Conservation (phyloP, 108 stramenopile genomes). For the Stephanodiscus minutulus region DNA sequence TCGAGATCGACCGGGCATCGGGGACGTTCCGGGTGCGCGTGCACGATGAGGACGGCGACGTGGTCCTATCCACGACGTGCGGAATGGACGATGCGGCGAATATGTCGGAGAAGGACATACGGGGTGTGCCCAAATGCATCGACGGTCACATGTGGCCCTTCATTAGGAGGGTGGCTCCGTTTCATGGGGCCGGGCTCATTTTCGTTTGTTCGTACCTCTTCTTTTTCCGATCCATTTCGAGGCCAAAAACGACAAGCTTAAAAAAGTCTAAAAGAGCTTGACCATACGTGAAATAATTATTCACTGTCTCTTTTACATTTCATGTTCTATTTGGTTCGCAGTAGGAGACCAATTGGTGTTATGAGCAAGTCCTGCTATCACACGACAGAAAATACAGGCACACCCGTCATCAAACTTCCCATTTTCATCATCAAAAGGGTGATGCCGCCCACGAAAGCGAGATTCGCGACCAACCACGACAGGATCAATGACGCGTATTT, state of each 20-base stretch:
- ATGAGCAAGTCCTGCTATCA: not conserved
- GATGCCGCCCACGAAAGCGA: slow-evolving; percentile 25
- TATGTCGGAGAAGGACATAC: slow-evolving; percentile 25
- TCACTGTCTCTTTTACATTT: no score
- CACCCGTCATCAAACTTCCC: slow-evolving; percentile 21
- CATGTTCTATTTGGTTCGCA: no score
- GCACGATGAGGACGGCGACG: slow-evolving; percentile 35
- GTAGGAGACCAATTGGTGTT: no score
- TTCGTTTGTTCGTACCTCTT: not conserved
- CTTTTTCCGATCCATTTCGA: not conserved
- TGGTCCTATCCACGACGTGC: slow-evolving; percentile 35
- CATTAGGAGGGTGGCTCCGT: slow-evolving; percentile 6
- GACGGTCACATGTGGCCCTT: slow-evolving; percentile 42
- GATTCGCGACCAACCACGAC: slow-evolving; percentile 32
- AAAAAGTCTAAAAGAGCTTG: not conserved
- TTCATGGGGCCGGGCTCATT: not conserved
- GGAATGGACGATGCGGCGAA: slow-evolving; percentile 21
- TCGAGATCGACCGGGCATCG: slow-evolving; percentile 60
- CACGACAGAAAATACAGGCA: slow-evolving; percentile 18
- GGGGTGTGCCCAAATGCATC: slow-evolving; percentile 26
- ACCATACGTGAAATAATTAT: no score
- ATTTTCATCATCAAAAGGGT: slow-evolving; percentile 26
- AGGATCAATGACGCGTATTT: slow-evolving; percentile 20
- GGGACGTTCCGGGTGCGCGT: slow-evolving; percentile 35
- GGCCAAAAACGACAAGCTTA: not conserved